phyloP scores from a whole-genome alignment of 139 green algal genomes.

The Eudorina sp. region DNA sequence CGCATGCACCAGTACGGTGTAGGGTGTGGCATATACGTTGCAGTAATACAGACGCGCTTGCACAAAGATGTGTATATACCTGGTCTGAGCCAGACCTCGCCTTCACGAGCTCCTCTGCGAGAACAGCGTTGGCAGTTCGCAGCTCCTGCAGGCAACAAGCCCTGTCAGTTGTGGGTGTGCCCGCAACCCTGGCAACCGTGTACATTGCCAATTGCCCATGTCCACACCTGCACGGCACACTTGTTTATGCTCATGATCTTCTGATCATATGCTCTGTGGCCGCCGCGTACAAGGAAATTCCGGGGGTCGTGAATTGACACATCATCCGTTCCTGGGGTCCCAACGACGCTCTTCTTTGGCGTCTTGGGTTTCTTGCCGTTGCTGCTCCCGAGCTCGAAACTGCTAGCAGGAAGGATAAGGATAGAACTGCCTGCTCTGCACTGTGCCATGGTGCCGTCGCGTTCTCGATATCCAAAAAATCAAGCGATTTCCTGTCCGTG shows the following conservation, averaged over 20 bases:
- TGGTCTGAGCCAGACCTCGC: constrained; percentile 13
- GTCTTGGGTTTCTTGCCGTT: constrained; percentile 10
- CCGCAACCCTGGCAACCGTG: too few relatives aligned
- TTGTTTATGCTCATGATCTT: constrained; percentile 47
- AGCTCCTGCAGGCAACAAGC: constrained; percentile 8
- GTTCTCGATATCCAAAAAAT: too few relatives aligned
- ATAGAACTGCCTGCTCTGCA: constrained; percentile 12
- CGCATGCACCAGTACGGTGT: too few relatives aligned
- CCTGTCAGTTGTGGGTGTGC: too few relatives aligned
- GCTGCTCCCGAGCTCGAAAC: constrained; percentile 13
- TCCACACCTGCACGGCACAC: constrained; percentile 21
- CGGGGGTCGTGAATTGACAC: constrained; percentile 22
- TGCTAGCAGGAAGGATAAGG: constrained; percentile 18
- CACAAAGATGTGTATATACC: too few relatives aligned
- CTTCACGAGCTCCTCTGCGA: constrained; percentile 48
- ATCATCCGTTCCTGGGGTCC: neutral
- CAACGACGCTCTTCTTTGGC: neutral
- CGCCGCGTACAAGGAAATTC: constrained; percentile 33
- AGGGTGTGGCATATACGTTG: too few relatives aligned
- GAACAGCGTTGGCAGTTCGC: constrained; percentile 13
- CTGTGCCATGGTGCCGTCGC: neutral
- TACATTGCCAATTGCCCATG: too few relatives aligned
- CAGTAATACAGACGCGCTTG: too few relatives aligned
- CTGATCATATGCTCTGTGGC: constrained; percentile 35
- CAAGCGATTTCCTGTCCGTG: too few relatives aligned